Percentiles rank a stretch among this genome's conserved stretches.
Evolutionary conservation across 1,284 basidiomycete genomes (phyloP).

Genomic region (Earliella scabrosa): DNA sequence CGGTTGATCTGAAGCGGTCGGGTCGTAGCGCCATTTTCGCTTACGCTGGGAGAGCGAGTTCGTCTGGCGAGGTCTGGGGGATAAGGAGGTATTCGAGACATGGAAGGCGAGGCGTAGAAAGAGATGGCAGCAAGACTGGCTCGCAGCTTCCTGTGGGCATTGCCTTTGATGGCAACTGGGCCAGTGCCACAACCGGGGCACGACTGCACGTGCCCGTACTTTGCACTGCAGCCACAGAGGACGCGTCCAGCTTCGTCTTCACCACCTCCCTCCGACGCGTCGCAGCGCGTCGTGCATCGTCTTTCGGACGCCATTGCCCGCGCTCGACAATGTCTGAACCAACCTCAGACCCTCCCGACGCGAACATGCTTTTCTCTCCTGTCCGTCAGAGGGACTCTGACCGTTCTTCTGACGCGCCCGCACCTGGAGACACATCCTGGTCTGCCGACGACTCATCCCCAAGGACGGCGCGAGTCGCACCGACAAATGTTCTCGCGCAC

Average conservation of each 20-base stretch:
- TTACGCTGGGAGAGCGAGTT: constrained; percentile 25
- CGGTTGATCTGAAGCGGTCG: constrained; percentile 58
- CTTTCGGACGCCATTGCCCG: background rate
- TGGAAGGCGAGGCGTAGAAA: constrained; percentile 27
- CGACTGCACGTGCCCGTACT: background rate
- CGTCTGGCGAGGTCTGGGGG: constrained; percentile 37
- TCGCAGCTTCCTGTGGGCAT: constrained; percentile 15
- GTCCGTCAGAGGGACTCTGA: background rate
- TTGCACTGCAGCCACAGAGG: constrained; percentile 2
- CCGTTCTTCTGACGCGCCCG: constrained; percentile 15
- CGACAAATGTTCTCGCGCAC: constrained; percentile 4
- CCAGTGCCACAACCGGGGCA: no score
- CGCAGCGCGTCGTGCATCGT: constrained; percentile 10
- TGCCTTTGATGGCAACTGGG: constrained; percentile 17
- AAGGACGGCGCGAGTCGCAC: background rate
- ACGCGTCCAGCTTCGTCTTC: constrained; percentile 9
- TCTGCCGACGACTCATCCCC: constrained; percentile 7
- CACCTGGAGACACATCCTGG: constrained; percentile 11
- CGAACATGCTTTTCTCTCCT: constrained; percentile 13
- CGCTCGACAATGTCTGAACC: constrained; percentile 13
- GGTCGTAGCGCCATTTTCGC: constrained; percentile 36
- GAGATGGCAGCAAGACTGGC: background rate
- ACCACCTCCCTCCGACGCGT: constrained; percentile 14
- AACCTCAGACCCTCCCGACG: constrained; percentile 7
- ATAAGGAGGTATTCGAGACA: constrained; percentile 60